phyloP scores from a whole-genome alignment of 78 protist species.

The Capsaspora owczarzaki region DNA sequence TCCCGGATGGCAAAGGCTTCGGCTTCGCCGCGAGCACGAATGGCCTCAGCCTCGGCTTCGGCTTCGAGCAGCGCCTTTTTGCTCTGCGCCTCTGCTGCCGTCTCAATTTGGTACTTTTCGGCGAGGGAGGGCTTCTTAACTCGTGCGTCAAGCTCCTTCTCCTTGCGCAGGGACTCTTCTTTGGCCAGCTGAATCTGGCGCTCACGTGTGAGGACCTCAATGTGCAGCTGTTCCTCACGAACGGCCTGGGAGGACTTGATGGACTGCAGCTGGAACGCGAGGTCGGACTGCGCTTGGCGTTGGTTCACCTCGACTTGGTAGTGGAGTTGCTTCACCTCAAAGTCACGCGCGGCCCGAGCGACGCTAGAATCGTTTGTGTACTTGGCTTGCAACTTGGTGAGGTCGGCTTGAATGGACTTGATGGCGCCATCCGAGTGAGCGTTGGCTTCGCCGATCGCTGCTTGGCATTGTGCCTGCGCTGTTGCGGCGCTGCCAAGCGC shows the following conservation, averaged over 20 bases:
- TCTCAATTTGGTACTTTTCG: too few species aligned
- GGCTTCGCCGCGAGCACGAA: constrained; percentile 1
- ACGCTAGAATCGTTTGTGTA: not conserved
- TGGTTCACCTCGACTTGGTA: not conserved
- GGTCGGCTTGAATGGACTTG: not conserved
- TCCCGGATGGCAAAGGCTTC: not conserved
- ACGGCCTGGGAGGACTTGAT: not conserved
- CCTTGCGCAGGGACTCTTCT: too few species aligned
- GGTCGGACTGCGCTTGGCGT: not conserved
- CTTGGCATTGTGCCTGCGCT: constrained; percentile 30
- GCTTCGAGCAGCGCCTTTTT: not conserved
- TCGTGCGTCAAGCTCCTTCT: too few species aligned
- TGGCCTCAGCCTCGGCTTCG: not conserved
- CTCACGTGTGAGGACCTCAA: too few species aligned
- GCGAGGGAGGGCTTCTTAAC: too few species aligned
- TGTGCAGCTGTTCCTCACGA: too few species aligned
- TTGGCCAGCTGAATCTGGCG: too few species aligned
- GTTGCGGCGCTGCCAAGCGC: constrained; percentile 23
- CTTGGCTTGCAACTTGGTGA: not conserved
- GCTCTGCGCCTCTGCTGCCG: too few species aligned
- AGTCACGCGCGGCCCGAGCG: not conserved
- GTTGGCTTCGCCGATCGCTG: constrained; percentile 27
- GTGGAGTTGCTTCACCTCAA: not conserved
- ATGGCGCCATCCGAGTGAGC: constrained; percentile 10
- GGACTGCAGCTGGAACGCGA: constrained; percentile 14